Conservation (phyloP, 768 basidiomycete genomes). For the Kockovaella imperatae region DNA sequence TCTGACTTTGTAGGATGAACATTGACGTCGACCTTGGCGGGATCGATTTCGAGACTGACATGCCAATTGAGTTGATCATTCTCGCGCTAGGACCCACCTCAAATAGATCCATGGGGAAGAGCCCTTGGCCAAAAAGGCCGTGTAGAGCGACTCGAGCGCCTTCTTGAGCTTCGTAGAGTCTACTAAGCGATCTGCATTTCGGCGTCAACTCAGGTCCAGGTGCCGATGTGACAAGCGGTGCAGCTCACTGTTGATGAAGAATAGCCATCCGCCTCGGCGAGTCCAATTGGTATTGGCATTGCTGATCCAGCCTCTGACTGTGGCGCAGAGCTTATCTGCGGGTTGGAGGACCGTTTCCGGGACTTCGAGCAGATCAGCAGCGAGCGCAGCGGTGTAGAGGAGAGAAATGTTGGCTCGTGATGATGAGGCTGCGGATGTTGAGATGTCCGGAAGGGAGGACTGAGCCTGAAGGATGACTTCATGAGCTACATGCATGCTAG, state of each 20-base stretch:
- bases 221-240: background rate
- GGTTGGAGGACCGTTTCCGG: slow-evolving; percentile 23
- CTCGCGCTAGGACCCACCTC: slow-evolving; percentile 53
- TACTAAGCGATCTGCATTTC: slow-evolving; percentile 74
- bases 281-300: slow-evolving; percentile 75
- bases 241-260: slow-evolving; percentile 88
- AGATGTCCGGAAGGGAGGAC: slow-evolving; percentile 66
- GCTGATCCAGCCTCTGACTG: slow-evolving; percentile 66
- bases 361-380: slow-evolving; percentile 59
- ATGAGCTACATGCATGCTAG: background rate
- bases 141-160: slow-evolving; percentile 79
- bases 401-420: slow-evolving; percentile 63
- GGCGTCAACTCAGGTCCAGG: background rate
- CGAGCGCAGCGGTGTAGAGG: slow-evolving; percentile 71
- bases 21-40: slow-evolving; percentile 86
- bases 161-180: slow-evolving; percentile 80
- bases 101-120: slow-evolving; percentile 85
- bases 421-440: slow-evolving; percentile 64
- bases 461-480: slow-evolving; percentile 52
- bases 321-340: slow-evolving; percentile 54
- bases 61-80: background rate
- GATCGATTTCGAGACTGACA: slow-evolving; percentile 68
- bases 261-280: slow-evolving; percentile 72
- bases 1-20: slow-evolving; percentile 97
- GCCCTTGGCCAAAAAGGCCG: slow-evolving; percentile 77